These are phyloP conservation scores for Amylostereum chailletii DNA, from an alignment of 1,284 basidiomycete genomes.

Conservation along the genomic window DNA sequence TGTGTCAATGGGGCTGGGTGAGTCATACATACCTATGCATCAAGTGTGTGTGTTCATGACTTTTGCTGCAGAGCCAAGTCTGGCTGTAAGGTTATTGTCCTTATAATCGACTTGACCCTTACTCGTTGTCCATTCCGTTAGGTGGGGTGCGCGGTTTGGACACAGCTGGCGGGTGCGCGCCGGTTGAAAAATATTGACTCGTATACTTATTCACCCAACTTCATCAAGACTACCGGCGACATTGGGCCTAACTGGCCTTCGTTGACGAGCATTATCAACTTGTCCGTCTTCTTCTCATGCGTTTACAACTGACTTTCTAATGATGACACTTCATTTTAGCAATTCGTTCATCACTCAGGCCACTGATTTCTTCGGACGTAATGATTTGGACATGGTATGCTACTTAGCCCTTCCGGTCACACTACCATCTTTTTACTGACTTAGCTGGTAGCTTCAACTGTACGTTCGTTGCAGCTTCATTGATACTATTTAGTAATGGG, in stretches of 20 bases:
- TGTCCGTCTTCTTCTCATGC: constrained; percentile 18
- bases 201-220: background rate
- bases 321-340: constrained; percentile 15
- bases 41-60: background rate
- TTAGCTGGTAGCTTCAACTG: constrained; percentile 17
- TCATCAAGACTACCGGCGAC: constrained; percentile 22
- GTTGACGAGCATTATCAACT: constrained; percentile 33
- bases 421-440: background rate
- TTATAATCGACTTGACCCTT: background rate
- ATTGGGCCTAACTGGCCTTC: constrained; percentile 28
- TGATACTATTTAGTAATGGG: no score
- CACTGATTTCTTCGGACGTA: constrained; percentile 3
- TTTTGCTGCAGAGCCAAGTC: constrained; percentile 26
- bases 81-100: constrained; percentile 27
- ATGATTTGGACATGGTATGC: constrained; percentile 3
- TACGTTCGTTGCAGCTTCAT: background rate
- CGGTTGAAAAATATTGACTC: constrained; percentile 7
- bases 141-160: constrained; percentile 33
- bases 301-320: background rate
- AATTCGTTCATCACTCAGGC: constrained; percentile 30
- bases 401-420: background rate
- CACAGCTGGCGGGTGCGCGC: constrained; percentile 36
- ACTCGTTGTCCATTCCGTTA: constrained; percentile 5
- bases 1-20: constrained; percentile 46
- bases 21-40: constrained; percentile 10